These are phyloP conservation scores for Clarkia xantiana DNA, from an alignment of 345 rosid genomes.

Conservation along the genomic window DNA sequence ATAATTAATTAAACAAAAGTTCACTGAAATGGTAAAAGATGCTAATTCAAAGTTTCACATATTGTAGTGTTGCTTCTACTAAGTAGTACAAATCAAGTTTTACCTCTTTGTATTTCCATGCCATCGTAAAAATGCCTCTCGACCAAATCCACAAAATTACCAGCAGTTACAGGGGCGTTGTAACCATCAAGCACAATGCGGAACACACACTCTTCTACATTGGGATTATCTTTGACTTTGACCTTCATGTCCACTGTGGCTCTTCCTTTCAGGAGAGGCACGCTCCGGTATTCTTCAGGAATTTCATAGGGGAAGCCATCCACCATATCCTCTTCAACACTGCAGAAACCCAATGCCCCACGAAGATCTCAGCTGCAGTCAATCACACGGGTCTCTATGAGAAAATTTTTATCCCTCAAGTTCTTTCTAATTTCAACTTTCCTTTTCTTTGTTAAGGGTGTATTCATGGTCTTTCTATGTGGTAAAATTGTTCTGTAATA, in stretches of 20 bases:
- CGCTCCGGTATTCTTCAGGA: slow-evolving; percentile 59
- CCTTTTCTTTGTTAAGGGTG: too few species aligned
- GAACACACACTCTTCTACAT: slow-evolving; percentile 65
- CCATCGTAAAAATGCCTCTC: slow-evolving; percentile 92
- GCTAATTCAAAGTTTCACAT: too few species aligned
- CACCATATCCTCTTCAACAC: slow-evolving; percentile 99
- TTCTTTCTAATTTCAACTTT: slow-evolving; percentile 17
- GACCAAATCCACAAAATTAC: slow-evolving; percentile 86
- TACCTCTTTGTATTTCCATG: slow-evolving; percentile 97
- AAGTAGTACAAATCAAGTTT: slow-evolving; percentile 5
- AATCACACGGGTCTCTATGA: slow-evolving; percentile 75
- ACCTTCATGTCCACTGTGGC: slow-evolving; percentile 97
- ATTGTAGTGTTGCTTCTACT: not conserved
- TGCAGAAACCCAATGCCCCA: slow-evolving; percentile 99
- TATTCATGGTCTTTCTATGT: too few species aligned
- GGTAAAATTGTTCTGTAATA: too few species aligned
- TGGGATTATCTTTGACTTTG: slow-evolving; percentile 94
- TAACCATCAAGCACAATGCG: slow-evolving; percentile 91
- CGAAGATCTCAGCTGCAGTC: slow-evolving; percentile 99
- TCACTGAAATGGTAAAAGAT: too few species aligned
- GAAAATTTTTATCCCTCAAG: slow-evolving; percentile 26
- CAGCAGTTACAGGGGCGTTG: slow-evolving; percentile 91
- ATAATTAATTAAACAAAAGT: too few species aligned
- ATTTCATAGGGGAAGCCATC: slow-evolving; percentile 89
- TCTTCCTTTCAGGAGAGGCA: slow-evolving; percentile 96